Base-by-base conservation (phyloP, 1,139 yeast genomes). In the Candida gigantensis region DNA sequence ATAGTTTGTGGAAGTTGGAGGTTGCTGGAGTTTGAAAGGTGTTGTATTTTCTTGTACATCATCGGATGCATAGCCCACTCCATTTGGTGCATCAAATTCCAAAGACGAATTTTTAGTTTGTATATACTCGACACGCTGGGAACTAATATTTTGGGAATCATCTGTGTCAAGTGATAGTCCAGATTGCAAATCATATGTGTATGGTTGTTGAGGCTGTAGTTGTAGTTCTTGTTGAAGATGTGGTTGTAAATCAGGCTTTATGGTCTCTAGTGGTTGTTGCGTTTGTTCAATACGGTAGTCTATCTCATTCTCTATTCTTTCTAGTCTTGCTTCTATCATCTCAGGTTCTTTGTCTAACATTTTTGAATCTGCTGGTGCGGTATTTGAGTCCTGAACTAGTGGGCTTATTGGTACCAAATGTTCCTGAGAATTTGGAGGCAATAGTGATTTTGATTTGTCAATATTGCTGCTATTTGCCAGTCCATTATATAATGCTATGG, bases 1-100 rank as follows among this genome's bases (percentile, higher is more conserved):
- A 18, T 18, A 6, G 10, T 19, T 39, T 41, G 34, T 42, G 38
- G 6, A 39, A 37, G 25, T 36, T 9, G 65, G 63, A 1, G 64
- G 58, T 26, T 53, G 60, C 35, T 55, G 62, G 33, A 57, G 40
- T 35, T 52, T 54, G 25, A 55, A 53, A 15, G 46, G 27, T 5
- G 46, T 41, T 12, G 39, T 25, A 8, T 25, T 6, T 27, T 45
- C 45, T 14, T 31, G 13, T 4, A 42, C 12, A 30, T 40, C 32
- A 30, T 36, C 39, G 2, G 47, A 42, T 11, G 36, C 11, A 18
- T 40, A 37, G 5, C 38, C 34, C 11, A 42, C 31, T 4, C 42
- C 47, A 7, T 37, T 35, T 4, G 43, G 31, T 7, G 36, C 20
- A 12, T 31, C 34, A 19, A 31, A 31, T 19, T 31, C 30, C 27